phyloP scores from a whole-genome alignment of 495 filamentous ascomycete genomes.

The Cercophora scortea region DNA sequence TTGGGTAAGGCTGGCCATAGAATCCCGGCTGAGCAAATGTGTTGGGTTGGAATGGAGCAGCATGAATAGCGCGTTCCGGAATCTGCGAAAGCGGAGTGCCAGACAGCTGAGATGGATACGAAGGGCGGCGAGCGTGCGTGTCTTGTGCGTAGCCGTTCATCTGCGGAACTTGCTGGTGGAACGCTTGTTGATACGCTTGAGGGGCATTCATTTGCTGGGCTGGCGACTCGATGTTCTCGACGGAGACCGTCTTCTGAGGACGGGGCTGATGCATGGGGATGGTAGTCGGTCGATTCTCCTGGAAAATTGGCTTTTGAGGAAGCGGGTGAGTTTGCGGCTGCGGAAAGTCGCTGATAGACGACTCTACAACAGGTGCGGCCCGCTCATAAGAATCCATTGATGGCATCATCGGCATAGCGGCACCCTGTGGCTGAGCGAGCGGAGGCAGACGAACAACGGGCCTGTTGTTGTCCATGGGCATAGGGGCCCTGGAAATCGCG shows the following conservation, averaged over 20 bases:
- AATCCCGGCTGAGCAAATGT: conserved; percentile 55
- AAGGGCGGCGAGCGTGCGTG: conserved; percentile 59
- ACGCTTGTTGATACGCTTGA: conserved; percentile 69
- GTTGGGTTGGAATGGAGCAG: conserved; percentile 82
- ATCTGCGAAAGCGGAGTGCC: conserved; percentile 92
- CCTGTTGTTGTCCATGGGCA: conserved; percentile 52
- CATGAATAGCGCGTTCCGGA: conserved; percentile 88
- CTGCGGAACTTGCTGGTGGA: conserved; percentile 85
- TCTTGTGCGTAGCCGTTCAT: conserved; percentile 51
- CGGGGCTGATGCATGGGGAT: conserved; percentile 95
- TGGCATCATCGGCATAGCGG: conserved; percentile 13
- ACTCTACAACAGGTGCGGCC: conserved; percentile 11
- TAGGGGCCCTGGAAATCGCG: conserved; percentile 58
- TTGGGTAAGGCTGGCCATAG: conserved; percentile 49
- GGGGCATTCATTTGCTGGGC: conserved; percentile 58
- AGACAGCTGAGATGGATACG: conserved; percentile 65
- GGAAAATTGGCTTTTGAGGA: conserved; percentile 65
- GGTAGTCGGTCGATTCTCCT: conserved; percentile 64
- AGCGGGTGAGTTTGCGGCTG: conserved; percentile 52
- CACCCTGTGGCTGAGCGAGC: conserved; percentile 35
- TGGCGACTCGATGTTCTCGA: conserved; percentile 89
- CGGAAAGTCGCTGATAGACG: conserved; percentile 42
- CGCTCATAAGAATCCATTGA: conserved; percentile 9
- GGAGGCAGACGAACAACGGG: conserved; percentile 86
- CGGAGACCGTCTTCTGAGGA: conserved; percentile 89